Base-by-base conservation (phyloP, 2,329 filamentous ascomycete species). In the Aaosphaeria arxii region DNA sequence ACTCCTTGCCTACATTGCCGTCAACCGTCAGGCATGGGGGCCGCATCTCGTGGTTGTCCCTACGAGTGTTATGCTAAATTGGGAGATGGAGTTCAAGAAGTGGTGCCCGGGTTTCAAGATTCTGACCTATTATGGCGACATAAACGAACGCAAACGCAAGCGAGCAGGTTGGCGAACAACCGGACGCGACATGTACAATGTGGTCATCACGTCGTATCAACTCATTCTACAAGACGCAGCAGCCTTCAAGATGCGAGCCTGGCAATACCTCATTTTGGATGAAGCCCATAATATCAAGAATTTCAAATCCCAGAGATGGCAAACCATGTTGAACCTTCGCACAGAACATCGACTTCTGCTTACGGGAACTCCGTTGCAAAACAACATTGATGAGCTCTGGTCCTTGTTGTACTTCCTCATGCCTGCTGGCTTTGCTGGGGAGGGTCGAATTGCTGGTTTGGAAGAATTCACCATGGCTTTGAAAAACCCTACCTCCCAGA, bases 81-180 rank as follows among this genome's bases (percentile, higher is more conserved):
- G 94, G 94, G 95, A 99, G 70, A 97, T 97, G 88, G 94, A 99
- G 71, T 99, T 99, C 79, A 97, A 97, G 66, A 99, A 99, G 69
- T 99, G 92, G 84, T 89, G 91, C 48, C 94, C 95, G 3, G 92
- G 94, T 0, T 99, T 99, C 78, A 97, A 96, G 67, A 95, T 99
- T 47, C 78, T 99, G 50, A 94, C 91, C 0, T 99, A 99, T 73
- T 99, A 97, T 66, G 94, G 95, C 40, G 89, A 87, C 39, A 88
- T 91, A 60, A 91, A 96, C 57, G 94, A 99, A 71, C 86, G 94
- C 41, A 91, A 89, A 67, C 80, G 86, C 56, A 97, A 97, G 71
- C 87, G 95, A 30, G 84, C 87, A 62, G 92, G 94, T 2, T 99
- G 94, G 94, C 90, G 87, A 59, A 89, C 94, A 48, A 88, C 96